phyloP scores from a whole-genome alignment of 2,329 filamentous ascomycete species.

The Didymellaceae sp. region DNA sequence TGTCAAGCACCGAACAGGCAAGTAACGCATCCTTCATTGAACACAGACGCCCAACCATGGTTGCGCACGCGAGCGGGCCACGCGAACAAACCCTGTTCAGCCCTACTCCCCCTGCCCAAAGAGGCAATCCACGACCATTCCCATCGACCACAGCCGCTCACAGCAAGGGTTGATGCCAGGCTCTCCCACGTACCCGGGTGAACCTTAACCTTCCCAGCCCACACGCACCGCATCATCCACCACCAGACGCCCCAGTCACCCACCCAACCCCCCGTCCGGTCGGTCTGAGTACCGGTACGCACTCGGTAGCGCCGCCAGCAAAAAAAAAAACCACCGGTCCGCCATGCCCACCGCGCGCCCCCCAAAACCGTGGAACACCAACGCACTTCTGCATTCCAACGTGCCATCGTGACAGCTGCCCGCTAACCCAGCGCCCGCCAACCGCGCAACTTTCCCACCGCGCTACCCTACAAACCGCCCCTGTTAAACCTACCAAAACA shows the following conservation, averaged over 20 bases:
- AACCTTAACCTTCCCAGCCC: too few relatives aligned
- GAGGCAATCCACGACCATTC: not conserved
- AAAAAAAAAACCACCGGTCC: too few relatives aligned
- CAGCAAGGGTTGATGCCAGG: not conserved
- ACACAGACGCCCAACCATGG: not conserved
- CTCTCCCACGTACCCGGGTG: not conserved
- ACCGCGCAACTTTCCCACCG: too few relatives aligned
- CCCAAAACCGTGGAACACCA: conserved; percentile 3
- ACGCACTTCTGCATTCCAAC: not conserved
- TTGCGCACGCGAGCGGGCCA: conserved; percentile 1
- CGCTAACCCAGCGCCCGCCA: too few relatives aligned
- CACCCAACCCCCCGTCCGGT: not conserved
- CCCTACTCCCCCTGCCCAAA: not conserved
- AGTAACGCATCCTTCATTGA: not conserved
- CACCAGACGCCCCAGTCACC: too few relatives aligned
- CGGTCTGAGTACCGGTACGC: too few relatives aligned
- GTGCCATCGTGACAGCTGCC: not conserved
- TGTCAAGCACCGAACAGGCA: not conserved
- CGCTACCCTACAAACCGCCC: not conserved
- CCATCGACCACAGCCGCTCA: conserved; percentile 1
- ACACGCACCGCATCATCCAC: too few relatives aligned
- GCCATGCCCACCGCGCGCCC: not conserved
- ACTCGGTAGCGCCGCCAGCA: too few relatives aligned
- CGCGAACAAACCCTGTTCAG: not conserved
- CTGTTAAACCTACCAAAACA: not conserved